phyloP scores from a whole-genome alignment of 83 land plant genomes.

The Larix sibirica region DNA sequence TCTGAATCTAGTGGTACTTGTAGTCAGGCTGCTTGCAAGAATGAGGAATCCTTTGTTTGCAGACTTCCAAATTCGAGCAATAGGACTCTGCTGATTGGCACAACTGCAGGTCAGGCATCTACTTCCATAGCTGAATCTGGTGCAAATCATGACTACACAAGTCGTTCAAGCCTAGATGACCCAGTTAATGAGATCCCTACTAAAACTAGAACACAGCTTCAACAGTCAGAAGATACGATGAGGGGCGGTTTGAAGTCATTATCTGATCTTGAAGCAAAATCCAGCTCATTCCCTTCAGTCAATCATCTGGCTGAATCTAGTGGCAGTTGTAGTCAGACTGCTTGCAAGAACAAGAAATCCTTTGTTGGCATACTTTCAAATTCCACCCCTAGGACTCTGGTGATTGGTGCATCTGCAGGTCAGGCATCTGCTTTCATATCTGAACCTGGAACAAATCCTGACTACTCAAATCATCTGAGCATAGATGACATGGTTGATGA shows the following conservation, averaged over 20 bases:
- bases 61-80: no score
- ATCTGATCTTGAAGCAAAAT: background rate
- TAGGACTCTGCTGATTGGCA: no score
- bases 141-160: no score
- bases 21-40: background rate
- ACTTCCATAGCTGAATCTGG: no score
- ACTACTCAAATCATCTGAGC: background rate
- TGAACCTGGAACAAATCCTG: background rate
- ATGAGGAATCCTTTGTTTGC: background rate
- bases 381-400: no score
- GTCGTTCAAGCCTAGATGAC: no score
- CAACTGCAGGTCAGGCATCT: no score
- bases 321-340: background rate
- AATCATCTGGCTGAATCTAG: background rate
- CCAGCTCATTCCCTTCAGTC: background rate
- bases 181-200: background rate
- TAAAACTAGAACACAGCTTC: background rate
- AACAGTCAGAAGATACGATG: background rate
- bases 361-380: background rate
- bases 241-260: background rate
- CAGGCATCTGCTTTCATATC: background rate
- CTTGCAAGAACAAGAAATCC: slow-evolving; percentile 2
- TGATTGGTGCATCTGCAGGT: background rate
- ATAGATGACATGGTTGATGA: slow-evolving; percentile 33
- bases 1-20: background rate